Evolutionary conservation across 345 rosid species (phyloP).

Genomic region (Eucalyptus fibrosa): DNA sequence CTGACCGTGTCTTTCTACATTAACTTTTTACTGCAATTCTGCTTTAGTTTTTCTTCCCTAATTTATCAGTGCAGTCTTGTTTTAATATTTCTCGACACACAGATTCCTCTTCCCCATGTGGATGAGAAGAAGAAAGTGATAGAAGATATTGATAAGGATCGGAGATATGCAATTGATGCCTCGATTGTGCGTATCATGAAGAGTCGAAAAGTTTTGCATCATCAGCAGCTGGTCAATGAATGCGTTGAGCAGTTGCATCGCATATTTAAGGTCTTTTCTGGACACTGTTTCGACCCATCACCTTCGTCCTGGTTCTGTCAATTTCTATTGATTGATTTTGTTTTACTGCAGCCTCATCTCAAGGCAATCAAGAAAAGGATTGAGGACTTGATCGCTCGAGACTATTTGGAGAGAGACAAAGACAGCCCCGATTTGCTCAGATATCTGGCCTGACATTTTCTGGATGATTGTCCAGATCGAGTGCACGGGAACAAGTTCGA

Average conservation of each 20-base stretch:
- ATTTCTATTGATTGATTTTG: neutral
- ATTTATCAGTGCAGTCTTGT: neutral
- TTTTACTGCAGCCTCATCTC: conserved; percentile 65
- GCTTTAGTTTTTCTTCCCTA: neutral
- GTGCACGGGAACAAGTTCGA: neutral
- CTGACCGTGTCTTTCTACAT: neutral
- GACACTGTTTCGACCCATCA: too few species aligned
- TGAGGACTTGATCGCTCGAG: conserved; percentile 79
- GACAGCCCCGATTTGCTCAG: conserved; percentile 47
- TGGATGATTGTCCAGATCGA: neutral
- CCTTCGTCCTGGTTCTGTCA: too few species aligned
- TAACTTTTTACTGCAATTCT: neutral
- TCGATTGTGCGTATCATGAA: too few species aligned
- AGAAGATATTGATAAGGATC: too few species aligned
- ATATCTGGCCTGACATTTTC: conserved; percentile 44
- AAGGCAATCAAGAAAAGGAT: conserved; percentile 92
- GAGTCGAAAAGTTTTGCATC: accelerated
- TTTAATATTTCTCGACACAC: neutral
- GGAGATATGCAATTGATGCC: accelerated
- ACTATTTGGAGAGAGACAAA: conserved; percentile 82
- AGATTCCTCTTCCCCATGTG: conserved; percentile 19
- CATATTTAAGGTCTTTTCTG: too few species aligned
- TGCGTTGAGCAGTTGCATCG: accelerated
- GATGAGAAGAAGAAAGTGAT: too few species aligned
- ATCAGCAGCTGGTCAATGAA: too few species aligned